Conservation (phyloP, 441 rosid species). For the Gossypium gossypioides region DNA sequence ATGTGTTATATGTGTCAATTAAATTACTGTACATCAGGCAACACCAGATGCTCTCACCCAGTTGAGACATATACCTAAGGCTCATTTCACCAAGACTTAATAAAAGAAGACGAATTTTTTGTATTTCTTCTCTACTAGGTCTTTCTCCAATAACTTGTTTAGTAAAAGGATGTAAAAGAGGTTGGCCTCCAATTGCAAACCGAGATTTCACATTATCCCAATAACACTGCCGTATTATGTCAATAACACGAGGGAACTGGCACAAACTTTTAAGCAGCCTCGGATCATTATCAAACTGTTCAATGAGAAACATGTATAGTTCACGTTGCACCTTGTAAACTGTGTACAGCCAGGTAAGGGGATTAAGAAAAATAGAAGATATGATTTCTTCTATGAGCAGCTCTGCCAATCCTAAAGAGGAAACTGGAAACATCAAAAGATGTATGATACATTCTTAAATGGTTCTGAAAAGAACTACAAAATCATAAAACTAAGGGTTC, state of each 20-base stretch:
- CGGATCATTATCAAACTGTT: conserved; percentile 83
- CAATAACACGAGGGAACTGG: conserved; percentile 72
- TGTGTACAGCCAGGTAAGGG: conserved; percentile 80
- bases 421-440: conserved; percentile 5
- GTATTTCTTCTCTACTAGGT: conserved; percentile 79
- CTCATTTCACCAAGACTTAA: conserved; percentile 99
- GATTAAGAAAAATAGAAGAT: conserved; percentile 85
- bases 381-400: conserved; percentile 79
- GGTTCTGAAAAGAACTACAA: not conserved
- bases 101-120: conserved; percentile 87
- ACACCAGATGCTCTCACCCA: not conserved
- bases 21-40: conserved; percentile 10
- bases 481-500: conserved; percentile 8
- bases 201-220: conserved; percentile 77
- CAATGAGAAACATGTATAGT: conserved; percentile 87
- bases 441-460: not conserved
- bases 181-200: conserved; percentile 64
- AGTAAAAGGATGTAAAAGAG: conserved; percentile 68
- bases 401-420: conserved; percentile 63
- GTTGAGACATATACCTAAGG: conserved; percentile 49
- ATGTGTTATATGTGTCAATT: not conserved
- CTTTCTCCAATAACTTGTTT: conserved; percentile 61
- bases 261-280: conserved; percentile 71
- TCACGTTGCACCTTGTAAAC: conserved; percentile 86
- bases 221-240: conserved; percentile 73